Evolutionary conservation across 208 protist species (phyloP).

Genomic region (Acanthamoeba sp.): DNA sequence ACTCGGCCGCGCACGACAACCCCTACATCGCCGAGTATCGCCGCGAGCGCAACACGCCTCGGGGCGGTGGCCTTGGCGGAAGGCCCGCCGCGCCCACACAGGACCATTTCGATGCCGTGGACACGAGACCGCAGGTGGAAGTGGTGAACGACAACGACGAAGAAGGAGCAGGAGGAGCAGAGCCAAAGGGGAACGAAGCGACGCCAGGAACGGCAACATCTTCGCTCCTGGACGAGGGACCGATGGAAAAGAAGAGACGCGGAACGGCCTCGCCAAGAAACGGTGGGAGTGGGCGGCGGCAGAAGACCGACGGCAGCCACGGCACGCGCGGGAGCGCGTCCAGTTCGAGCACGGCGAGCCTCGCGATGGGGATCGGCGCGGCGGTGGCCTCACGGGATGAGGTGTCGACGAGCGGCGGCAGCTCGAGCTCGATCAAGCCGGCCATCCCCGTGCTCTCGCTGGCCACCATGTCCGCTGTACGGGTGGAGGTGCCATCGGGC

Average conservation of each 20-base stretch:
- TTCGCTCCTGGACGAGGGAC: background rate
- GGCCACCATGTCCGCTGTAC: background rate
- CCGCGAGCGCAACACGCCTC: conserved; percentile 20
- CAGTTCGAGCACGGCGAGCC: background rate
- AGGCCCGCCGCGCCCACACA: background rate
- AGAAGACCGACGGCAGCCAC: background rate
- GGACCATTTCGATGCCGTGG: background rate
- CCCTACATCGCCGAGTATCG: conserved; percentile 49
- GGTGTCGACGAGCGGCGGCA: background rate
- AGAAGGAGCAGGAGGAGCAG: background rate
- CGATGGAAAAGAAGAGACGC: background rate
- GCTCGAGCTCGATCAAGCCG: background rate
- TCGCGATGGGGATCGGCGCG: background rate
- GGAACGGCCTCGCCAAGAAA: background rate
- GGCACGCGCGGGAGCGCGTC: too few species aligned
- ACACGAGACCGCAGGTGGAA: too few species aligned
- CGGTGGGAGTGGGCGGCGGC: background rate
- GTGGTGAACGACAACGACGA: background rate
- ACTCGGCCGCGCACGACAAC: conserved; percentile 35
- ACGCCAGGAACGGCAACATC: too few species aligned
- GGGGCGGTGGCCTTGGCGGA: too few species aligned
- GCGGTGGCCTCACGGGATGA: background rate
- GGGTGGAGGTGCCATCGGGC: background rate
- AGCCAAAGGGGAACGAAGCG: too few species aligned
- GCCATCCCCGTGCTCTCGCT: conserved; percentile 1